Evolutionary conservation across 768 basidiomycete species (phyloP).

Genomic region (Leccinum broughii): DNA sequence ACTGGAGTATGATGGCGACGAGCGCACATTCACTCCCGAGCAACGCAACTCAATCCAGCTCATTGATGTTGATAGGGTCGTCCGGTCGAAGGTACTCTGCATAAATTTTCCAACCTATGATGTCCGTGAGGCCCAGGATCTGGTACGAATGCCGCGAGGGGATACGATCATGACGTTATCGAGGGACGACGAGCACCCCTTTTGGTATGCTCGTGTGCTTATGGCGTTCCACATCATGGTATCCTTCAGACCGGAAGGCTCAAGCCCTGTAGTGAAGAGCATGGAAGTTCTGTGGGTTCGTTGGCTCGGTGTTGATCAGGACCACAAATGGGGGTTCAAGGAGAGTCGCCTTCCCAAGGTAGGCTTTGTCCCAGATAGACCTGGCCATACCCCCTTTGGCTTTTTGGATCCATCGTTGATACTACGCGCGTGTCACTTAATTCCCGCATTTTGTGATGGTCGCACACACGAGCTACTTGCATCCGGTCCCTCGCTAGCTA

Average conservation of each 20-base stretch:
- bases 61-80: not conserved
- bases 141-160: not conserved
- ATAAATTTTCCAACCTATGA: slow-evolving; percentile 24
- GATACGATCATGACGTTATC: not conserved
- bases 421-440: not conserved
- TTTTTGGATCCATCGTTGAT: slow-evolving; percentile 3
- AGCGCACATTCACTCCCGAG: not conserved
- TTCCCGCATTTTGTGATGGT: not conserved
- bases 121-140: slow-evolving; percentile 1
- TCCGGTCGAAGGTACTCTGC: not conserved
- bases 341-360: not conserved
- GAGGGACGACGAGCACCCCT: not conserved
- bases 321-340: not conserved
- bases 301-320: not conserved
- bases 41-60: slow-evolving; percentile 1
- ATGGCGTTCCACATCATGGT: not conserved
- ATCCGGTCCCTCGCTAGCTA: not conserved
- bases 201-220: not conserved
- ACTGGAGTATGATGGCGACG: slow-evolving; percentile 18
- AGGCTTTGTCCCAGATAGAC: not conserved
- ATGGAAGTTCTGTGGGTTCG: not conserved
- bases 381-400: not conserved
- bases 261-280: fast-evolving
- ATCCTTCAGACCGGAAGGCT: not conserved
- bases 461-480: not conserved